Evolutionary conservation across 495 filamentous ascomycete species (phyloP).

Genomic region (Tricharina praecox): DNA sequence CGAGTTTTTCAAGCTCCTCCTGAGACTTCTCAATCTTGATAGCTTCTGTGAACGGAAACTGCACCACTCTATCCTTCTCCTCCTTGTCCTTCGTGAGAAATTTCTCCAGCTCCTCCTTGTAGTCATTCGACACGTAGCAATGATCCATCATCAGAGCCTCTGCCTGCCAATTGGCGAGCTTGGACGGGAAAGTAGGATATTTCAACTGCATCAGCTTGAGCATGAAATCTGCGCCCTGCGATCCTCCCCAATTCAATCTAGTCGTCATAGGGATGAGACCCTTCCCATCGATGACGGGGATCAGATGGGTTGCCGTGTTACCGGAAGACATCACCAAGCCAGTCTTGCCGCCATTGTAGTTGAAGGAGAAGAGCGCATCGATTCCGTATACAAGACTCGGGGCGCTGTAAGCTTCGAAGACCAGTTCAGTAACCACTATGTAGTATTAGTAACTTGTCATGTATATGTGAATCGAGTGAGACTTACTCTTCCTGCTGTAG

Average conservation of each 20-base stretch:
- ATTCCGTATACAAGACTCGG: constrained; percentile 84
- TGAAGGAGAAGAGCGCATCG: constrained; percentile 88
- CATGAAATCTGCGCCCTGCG: constrained; percentile 74
- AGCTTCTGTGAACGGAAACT: constrained; percentile 86
- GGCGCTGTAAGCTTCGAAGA: constrained; percentile 86
- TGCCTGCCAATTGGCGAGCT: constrained; percentile 66
- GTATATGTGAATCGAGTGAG: too few relatives aligned
- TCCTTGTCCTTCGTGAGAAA: constrained; percentile 80
- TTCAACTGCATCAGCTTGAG: constrained; percentile 81
- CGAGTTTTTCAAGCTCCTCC: constrained; percentile 74
- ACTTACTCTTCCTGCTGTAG: constrained; percentile 71
- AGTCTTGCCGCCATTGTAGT: constrained; percentile 72
- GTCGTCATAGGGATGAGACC: constrained; percentile 67
- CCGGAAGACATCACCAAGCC: constrained; percentile 84
- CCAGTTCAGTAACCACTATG: constrained; percentile 83
- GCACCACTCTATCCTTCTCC: constrained; percentile 71
- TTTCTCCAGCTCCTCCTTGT: constrained; percentile 51
- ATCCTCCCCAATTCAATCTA: constrained; percentile 86
- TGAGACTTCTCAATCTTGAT: constrained; percentile 74
- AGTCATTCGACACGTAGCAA: constrained; percentile 74
- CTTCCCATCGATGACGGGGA: constrained; percentile 75
- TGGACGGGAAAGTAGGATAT: constrained; percentile 70
- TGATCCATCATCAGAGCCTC: constrained; percentile 77
- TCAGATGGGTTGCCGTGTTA: constrained; percentile 86
- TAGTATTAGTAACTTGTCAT: too few relatives aligned